Percentiles rank a stretch among this genome's conserved stretches.
These are phyloP conservation scores for Peterozyma xylosa DNA, from an alignment of 805 yeast genomes.

Conservation along the genomic window DNA sequence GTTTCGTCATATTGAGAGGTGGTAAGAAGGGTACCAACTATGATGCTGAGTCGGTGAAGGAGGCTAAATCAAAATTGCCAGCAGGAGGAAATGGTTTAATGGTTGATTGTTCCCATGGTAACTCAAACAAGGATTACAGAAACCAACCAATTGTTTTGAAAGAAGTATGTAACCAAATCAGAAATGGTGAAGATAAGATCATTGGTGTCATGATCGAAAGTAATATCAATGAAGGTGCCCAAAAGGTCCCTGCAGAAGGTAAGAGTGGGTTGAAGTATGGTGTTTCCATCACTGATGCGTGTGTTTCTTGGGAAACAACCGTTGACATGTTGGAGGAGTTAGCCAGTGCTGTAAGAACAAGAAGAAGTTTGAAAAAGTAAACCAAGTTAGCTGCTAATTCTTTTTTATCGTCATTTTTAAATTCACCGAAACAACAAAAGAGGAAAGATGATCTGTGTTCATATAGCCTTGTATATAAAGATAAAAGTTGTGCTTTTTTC, in stretches of 20 bases:
- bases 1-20: conserved; percentile 93
- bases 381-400: not conserved
- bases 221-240: conserved; percentile 86
- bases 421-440: no score
- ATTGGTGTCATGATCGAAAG: conserved; percentile 97
- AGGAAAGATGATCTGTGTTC: no score
- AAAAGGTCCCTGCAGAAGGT: conserved; percentile 55
- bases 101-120: conserved; percentile 99
- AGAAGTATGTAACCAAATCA: conserved; percentile 74
- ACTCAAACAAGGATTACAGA: conserved; percentile 86
- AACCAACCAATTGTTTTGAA: conserved; percentile 93
- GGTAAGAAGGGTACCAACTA: conserved; percentile 92
- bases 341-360: conserved; percentile 74
- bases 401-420: no score
- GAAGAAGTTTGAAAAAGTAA: conserved; percentile 45
- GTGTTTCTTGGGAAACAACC: conserved; percentile 90
- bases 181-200: conserved; percentile 70
- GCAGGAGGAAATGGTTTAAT: conserved; percentile 51
- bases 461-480: no score
- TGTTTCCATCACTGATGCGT: conserved; percentile 94
- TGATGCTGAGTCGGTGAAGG: conserved; percentile 71
- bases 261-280: conserved; percentile 75
- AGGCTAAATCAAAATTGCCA: conserved; percentile 59
- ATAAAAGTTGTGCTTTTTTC: no score
- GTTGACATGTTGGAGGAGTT: conserved; percentile 70